Base-by-base conservation (phyloP, 768 basidiomycete species). In the Naganishia randhawae region DNA sequence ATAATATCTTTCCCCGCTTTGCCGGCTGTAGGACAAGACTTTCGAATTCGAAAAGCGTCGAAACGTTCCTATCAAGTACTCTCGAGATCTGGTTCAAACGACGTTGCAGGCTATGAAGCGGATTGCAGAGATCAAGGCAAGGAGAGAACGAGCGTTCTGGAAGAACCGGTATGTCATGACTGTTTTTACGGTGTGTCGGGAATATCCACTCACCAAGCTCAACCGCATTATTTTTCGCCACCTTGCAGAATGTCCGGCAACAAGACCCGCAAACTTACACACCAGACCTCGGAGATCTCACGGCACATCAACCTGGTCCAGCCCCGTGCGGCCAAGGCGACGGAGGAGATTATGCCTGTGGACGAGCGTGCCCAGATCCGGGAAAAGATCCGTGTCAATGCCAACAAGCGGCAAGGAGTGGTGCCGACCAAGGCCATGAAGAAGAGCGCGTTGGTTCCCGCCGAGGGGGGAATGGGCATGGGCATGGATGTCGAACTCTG, bases 41-140 rank as follows among this genome's bases (percentile, higher is more conserved):
- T 92, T 97, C 78, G 93, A 95, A 75, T 99, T 99, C 80, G 96
- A 99, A 84, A 99, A 99, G 82, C 88, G 96, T 72, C 86, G 96
- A 80, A 97, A 99, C 78, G 87, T 96, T 19, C 96, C 96, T 31
- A 89, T 99, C 68, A 88, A 93, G 76, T 99, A 99, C 83, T 88
- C 98, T 83, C 89, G 96, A 76, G 92, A 97, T 68, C 82, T 98
- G 62, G 83, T 98, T 63, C 86, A 90, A 78, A 94, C 90, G 1
- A 98, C 96, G 11, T 84, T 98, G 80, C 89, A 90, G 82, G 95
- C 92, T 39, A 98, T 99, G 89, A 93, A 93, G 82, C 86, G 96
- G 69, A 83, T 99, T 42, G 87, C 87, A 71, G 92, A 98, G 82
- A 92, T 99, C 83, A 92, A 89, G 80, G 84, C 85, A 70, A 86